These are phyloP conservation scores for Irpex sp. DNA, from an alignment of 1,284 basidiomycete species.

Conservation along the genomic window DNA sequence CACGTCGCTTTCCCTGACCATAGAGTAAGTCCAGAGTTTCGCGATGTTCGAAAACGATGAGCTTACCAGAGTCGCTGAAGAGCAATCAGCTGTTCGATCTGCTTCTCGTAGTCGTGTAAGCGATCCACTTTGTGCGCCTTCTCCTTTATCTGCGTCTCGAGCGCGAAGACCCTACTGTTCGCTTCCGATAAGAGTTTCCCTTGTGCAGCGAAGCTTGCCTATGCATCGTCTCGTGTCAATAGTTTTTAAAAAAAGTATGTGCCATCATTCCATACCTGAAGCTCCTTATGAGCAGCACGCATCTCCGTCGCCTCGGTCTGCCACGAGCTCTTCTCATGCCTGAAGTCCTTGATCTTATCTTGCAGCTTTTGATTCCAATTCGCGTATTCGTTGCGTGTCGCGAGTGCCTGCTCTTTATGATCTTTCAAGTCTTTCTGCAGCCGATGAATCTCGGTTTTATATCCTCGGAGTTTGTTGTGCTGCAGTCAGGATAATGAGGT, in stretches of 20 bases:
- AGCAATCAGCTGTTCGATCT: slow-evolving; percentile 68
- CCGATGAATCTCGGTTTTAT: slow-evolving; percentile 57
- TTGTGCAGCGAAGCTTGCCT: slow-evolving; percentile 71
- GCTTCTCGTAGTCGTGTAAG: slow-evolving; percentile 66
- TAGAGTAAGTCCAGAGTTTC: background rate
- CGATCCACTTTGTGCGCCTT: slow-evolving; percentile 71
- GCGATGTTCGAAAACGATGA: background rate
- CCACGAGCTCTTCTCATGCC: slow-evolving; percentile 69
- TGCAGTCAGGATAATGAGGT: slow-evolving; percentile 23
- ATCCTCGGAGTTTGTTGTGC: slow-evolving; percentile 76
- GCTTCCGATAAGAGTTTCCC: slow-evolving; percentile 61
- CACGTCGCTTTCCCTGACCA: slow-evolving; percentile 67
- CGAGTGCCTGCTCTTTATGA: slow-evolving; percentile 59
- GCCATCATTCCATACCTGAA: slow-evolving; percentile 37
- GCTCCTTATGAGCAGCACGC: slow-evolving; percentile 61
- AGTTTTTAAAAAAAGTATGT: background rate
- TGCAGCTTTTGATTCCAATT: slow-evolving; percentile 73
- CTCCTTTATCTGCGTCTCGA: slow-evolving; percentile 66
- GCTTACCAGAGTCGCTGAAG: slow-evolving; percentile 69
- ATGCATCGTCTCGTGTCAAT: slow-evolving; percentile 4
- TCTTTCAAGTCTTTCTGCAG: slow-evolving; percentile 62
- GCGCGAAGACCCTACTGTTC: slow-evolving; percentile 50
- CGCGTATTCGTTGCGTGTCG: slow-evolving; percentile 61
- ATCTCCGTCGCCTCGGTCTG: slow-evolving; percentile 56
- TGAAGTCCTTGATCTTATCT: slow-evolving; percentile 59